A percentile compares a stretch with the other conserved stretches of the same genome.
Conservation (phyloP, 2,329 filamentous ascomycete species). For the Albophoma yamanashiensis region DNA sequence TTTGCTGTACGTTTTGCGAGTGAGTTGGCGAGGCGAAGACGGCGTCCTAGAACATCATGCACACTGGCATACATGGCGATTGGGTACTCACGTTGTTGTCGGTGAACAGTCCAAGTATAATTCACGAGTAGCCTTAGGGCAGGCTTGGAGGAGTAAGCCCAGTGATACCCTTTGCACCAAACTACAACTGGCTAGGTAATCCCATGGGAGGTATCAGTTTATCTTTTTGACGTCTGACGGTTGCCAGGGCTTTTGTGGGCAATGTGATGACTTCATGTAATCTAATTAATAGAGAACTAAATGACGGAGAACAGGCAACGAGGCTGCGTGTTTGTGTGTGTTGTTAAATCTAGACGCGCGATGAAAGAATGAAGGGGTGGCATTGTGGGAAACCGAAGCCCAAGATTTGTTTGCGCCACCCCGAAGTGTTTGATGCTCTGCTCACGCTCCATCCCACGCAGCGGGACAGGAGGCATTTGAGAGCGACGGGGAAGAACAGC, state of each 20-base stretch:
- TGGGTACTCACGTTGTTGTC: background rate
- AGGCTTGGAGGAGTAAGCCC: background rate
- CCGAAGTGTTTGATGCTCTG: background rate
- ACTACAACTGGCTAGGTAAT: background rate
- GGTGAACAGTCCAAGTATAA: background rate
- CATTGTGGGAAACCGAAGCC: background rate
- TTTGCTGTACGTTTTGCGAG: background rate
- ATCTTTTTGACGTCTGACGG: background rate
- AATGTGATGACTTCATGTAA: background rate
- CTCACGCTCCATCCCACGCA: background rate
- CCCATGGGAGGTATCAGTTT: background rate
- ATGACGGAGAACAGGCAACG: background rate
- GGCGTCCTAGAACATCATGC: conserved; percentile 1
- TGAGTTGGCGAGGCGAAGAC: conserved; percentile 2
- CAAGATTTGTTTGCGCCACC: background rate
- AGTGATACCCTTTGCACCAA: background rate
- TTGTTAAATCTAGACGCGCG: background rate
- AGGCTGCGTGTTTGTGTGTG: background rate
- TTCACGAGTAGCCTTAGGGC: background rate
- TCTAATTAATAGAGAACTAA: background rate
- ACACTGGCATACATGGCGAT: background rate
- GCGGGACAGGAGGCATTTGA: background rate
- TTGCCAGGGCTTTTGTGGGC: background rate
- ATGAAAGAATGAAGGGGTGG: background rate
- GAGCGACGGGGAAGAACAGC: background rate